Evolutionary conservation across 768 basidiomycete species (phyloP), one percentile per base, ranked within the genome.

Genomic region (Xanthoconium stramineum): DNA sequence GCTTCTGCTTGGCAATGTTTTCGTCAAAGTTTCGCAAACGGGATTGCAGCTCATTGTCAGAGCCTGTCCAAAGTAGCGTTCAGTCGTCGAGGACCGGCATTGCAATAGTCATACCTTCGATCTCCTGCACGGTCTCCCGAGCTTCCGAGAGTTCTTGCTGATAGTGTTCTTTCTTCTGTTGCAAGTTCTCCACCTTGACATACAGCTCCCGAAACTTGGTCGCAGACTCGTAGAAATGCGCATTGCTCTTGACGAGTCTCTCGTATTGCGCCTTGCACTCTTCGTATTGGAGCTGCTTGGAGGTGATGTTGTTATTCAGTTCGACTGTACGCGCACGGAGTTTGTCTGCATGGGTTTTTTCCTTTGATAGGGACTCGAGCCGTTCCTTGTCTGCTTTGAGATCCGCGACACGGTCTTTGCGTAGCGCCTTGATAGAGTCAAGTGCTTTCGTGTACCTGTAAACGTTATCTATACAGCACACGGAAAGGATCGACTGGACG

Each of bases 391-490:
- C 97, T 1, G 90, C 85, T 72, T 98, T 99, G 55, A 97, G 80
- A 53, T 98, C 96, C 2, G 88, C 83, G 3, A 86, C 79, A 12
- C 93, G 86, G 38, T 98, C 97, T 68, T 98, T 98, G 49, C 95
- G 84, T 19, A 98, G 78, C 37, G 72, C 66, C 69, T 95, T 97
- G 75, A 98, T 98, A 29, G 88, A 85, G 56, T 97, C 93, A 1
- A 99, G 79, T 0, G 96, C 97, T 67, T 98, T 98, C 0, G 96
- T 98, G 72, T 98, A 99, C 65, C 95, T 97, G 37, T 33, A 56
- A 2, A 45, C 17, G 48, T 51, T 50, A 30, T 32, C 28, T n/a
- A n/a, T 1, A 14, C n/a, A 35, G 8, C 9, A 12, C 33, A 9
- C 33, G 33, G 12, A 35, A 35, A 17, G 12, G 17, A 32, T 24